Conservation (phyloP, 345 rosid species). For the Noccaea caerulescens region DNA sequence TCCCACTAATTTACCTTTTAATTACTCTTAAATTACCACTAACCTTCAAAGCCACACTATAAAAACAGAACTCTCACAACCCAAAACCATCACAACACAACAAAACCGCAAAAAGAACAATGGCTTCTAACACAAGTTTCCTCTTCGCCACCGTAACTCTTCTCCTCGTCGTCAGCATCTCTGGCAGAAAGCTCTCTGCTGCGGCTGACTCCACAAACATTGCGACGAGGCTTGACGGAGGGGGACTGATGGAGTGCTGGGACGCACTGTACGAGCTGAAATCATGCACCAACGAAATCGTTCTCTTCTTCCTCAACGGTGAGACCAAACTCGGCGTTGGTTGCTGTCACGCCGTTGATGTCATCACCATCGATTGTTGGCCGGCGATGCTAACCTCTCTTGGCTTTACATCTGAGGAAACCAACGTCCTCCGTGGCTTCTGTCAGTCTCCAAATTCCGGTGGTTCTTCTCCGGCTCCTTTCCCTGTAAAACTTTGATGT, state of each 20-base stretch:
- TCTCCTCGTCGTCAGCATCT: conserved; percentile 20
- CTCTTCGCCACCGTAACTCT: conserved; percentile 33
- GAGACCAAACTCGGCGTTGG: conserved; percentile 53
- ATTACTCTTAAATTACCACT: conserved; percentile 11
- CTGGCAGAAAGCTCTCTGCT: conserved; percentile 13
- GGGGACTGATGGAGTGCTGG: conserved; percentile 65
- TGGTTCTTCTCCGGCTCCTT: conserved; percentile 42
- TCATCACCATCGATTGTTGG: conserved; percentile 69
- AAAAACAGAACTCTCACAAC: conserved; percentile 8
- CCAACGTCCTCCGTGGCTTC: conserved; percentile 61
- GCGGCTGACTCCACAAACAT: conserved; percentile 20
- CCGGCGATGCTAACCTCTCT: conserved; percentile 76
- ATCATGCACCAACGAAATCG: conserved; percentile 72
- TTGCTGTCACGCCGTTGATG: conserved; percentile 62
- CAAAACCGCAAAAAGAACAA: background rate
- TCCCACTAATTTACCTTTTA: conserved; percentile 13
- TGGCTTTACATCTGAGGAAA: conserved; percentile 69
- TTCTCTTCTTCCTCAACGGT: conserved; percentile 63
- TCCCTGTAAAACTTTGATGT: conserved; percentile 23
- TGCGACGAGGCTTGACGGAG: conserved; percentile 42
- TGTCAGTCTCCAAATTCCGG: conserved; percentile 44
- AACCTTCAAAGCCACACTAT: conserved; percentile 19
- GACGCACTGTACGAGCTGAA: conserved; percentile 61
- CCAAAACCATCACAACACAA: conserved; percentile 8
- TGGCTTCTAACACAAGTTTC: conserved; percentile 33